These are phyloP conservation scores for Grigorovia transvaalensis DNA, from an alignment of 805 yeast species.

Conservation along the genomic window DNA sequence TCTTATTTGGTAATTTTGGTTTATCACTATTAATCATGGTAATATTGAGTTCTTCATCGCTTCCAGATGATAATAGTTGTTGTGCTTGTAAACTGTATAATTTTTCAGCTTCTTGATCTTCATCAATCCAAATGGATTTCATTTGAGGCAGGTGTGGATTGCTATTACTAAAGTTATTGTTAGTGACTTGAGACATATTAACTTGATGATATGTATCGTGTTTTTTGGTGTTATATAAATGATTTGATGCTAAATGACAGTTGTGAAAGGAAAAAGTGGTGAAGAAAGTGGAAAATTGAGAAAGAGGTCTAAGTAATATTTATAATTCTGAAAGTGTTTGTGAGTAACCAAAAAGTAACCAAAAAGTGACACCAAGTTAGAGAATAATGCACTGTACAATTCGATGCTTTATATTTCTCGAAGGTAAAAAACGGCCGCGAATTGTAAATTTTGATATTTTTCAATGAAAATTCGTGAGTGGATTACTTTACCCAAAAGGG, in stretches of 20 bases:
- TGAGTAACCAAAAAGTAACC: too few species aligned
- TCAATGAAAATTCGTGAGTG: neutral
- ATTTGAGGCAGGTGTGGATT: conserved; percentile 23
- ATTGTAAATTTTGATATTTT: neutral
- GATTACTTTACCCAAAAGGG: neutral
- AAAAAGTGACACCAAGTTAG: too few species aligned
- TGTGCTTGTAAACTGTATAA: conserved; percentile 26
- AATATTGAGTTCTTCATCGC: conserved; percentile 24
- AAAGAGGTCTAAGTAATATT: too few species aligned
- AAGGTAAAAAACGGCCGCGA: neutral
- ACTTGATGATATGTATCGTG: neutral
- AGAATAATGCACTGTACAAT: neutral
- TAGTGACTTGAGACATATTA: neutral
- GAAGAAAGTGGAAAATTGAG: neutral
- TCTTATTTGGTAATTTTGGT: conserved; percentile 26
- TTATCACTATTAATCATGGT: conserved; percentile 27
- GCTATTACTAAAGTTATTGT: neutral
- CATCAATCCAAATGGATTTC: conserved; percentile 36
- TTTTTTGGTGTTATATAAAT: neutral
- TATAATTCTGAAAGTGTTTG: too few species aligned
- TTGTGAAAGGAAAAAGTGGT: neutral
- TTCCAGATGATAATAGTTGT: conserved; percentile 14
- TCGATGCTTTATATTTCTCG: neutral
- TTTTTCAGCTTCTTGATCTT: conserved; percentile 29
- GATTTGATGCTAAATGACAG: neutral